phyloP scores from a whole-genome alignment of 2,329 filamentous ascomycete genomes.

The Aotearoamyces nothofagi region DNA sequence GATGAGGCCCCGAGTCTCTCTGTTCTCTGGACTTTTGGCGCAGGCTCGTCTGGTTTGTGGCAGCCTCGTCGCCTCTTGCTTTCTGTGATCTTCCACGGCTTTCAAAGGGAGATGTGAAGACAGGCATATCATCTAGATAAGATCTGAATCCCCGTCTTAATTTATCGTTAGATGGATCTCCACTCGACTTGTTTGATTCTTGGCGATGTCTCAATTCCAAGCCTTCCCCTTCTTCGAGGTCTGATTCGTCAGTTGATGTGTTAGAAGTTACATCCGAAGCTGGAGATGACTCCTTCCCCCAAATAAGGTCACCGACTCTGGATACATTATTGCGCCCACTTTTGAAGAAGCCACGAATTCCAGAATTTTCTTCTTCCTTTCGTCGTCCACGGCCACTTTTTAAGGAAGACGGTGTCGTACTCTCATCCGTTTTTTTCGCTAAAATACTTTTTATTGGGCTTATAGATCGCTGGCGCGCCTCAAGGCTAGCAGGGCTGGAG shows the following conservation, averaged over 20 bases:
- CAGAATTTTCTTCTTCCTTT: constrained; percentile 31
- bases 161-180: too few species aligned
- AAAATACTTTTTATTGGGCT: constrained; percentile 24
- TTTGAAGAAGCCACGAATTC: constrained; percentile 63
- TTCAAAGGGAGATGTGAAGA: constrained; percentile 31
- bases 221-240: constrained; percentile 27
- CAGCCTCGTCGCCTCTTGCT: constrained; percentile 12
- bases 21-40: constrained; percentile 22
- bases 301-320: constrained; percentile 43
- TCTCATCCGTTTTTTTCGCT: constrained; percentile 26
- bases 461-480: constrained; percentile 13
- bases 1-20: constrained; percentile 25
- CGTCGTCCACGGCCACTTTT: constrained; percentile 33
- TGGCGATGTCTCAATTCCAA: constrained; percentile 12
- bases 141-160: too few species aligned
- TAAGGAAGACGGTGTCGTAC: constrained; percentile 29
- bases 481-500: too few species aligned
- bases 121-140: constrained; percentile 23
- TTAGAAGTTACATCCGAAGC: constrained; percentile 24
- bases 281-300: constrained; percentile 35
- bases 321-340: constrained; percentile 50
- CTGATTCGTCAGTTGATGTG: constrained; percentile 30
- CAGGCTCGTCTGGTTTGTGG: constrained; percentile 24
- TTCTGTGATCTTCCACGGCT: constrained; percentile 19
- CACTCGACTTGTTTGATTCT: constrained; percentile 17